Percentiles rank a stretch among this genome's conserved stretches.
These are phyloP conservation scores for Aegilops speltoides DNA, from an alignment of 176 grass and related monocot species.

Conservation along the genomic window DNA sequence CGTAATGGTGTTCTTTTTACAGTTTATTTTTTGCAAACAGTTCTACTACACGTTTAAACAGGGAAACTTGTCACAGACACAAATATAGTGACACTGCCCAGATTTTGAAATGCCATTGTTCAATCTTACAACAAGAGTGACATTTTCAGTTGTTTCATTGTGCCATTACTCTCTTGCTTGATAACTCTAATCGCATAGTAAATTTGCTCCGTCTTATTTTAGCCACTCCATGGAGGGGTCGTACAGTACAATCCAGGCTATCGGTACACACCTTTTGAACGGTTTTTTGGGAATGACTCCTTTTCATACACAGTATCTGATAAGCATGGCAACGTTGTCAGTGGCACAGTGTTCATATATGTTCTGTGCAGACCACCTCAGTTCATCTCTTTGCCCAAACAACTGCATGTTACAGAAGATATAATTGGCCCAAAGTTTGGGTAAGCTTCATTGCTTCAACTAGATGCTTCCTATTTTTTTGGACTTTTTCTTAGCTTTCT, in stretches of 20 bases:
- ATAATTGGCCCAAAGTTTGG: constrained; percentile 63
- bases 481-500: not conserved
- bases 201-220: constrained; percentile 23
- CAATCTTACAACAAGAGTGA: not conserved
- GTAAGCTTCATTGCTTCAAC: constrained; percentile 31
- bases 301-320: constrained; percentile 73
- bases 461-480: not conserved
- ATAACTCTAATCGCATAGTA: constrained; percentile 21
- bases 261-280: constrained; percentile 75
- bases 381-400: constrained; percentile 66
- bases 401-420: constrained; percentile 76
- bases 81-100: not conserved
- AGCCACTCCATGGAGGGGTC: constrained; percentile 73
- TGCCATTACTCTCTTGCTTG: not conserved
- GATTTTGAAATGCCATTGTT: not conserved
- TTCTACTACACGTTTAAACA: not conserved
- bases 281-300: constrained; percentile 71
- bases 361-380: constrained; percentile 84
- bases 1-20: not conserved
- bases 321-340: constrained; percentile 44
- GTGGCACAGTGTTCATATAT: constrained; percentile 54
- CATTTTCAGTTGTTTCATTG: constrained; percentile 9
- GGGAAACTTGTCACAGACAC: not conserved
- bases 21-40: not conserved
- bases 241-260: constrained; percentile 42